Evolutionary conservation across 495 filamentous ascomycete genomes (phyloP), one percentile per base, ranked within the genome.

Genomic region (Neurospora sp.): DNA sequence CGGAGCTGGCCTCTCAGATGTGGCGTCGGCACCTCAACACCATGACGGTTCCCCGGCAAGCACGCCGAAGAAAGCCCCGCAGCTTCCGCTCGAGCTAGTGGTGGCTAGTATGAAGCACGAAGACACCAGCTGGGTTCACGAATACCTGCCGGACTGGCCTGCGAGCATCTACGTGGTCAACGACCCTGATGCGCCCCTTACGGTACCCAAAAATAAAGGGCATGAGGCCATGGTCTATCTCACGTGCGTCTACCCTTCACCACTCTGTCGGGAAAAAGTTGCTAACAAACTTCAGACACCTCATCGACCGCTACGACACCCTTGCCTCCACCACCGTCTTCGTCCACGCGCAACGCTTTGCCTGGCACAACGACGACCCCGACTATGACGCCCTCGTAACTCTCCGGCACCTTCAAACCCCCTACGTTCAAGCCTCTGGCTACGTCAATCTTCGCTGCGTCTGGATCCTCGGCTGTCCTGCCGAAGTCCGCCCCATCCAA

Each of bases 401-500:
- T 75, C 82, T 91, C 8, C 81, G 78, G 40, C 83, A 85, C 65
- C 85, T 90, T 73, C 87, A 87, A 70, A 72, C 88, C 3, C 79
- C 85, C 1, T 87, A 90, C 75, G 81, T 91, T 41, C 82, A 83
- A 69, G 75, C 83, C 72, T 78, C 83, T 69, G 89, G 90, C 68
- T 91, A 91, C 74, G 87, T 87, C 65, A 91, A 90, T 73, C 81
- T 91, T n/a, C 89, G 89, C 71, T 92, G 90, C 22, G 1, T 1
- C 22, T 27, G 1, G 1, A 1, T 27, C 22, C 22, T 1, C 22
- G 22, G 22, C 22, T 27, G 22, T 27, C 22, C 22, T 27, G 22
- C 22, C 22, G 22, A 1, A 27, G 22, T 27, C 22, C 35, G 31
- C 31, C 31, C 31, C 31, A 35, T 35, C 0, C 31, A 35, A 35